Conservation (phyloP, 2,329 filamentous ascomycete genomes). For the Fusarium fujikuroi region DNA sequence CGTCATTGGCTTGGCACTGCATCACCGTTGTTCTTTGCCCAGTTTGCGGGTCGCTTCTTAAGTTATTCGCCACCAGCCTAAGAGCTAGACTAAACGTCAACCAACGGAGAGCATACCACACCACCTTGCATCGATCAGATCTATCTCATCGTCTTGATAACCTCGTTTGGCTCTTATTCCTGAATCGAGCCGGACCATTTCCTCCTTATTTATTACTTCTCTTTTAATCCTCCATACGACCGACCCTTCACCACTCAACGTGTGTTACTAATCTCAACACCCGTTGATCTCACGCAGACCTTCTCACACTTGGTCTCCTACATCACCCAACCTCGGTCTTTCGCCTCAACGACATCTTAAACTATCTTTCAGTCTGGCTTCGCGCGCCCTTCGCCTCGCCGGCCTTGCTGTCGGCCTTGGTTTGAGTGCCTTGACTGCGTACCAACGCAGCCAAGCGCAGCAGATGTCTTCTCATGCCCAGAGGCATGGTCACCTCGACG, state of each 20-base stretch:
- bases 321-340: neutral
- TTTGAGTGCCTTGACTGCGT: slow-evolving; percentile 66
- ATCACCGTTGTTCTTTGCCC: slow-evolving; percentile 27
- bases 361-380: slow-evolving; percentile 61
- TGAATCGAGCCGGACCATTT: neutral
- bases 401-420: slow-evolving; percentile 69
- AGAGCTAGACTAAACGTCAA: slow-evolving; percentile 9
- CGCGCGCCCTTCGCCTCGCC: slow-evolving; percentile 63
- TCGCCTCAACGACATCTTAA: slow-evolving; percentile 3
- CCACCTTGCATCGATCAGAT: slow-evolving; percentile 20
- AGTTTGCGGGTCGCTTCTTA: slow-evolving; percentile 16
- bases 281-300: neutral
- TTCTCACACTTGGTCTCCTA: neutral
- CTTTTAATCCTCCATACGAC: neutral
- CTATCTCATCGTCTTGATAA: slow-evolving; percentile 10
- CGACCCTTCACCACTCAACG: neutral
- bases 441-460: slow-evolving; percentile 59
- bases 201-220: neutral
- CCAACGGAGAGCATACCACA: slow-evolving; percentile 17
- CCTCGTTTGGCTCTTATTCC: slow-evolving; percentile 16
- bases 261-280: slow-evolving; percentile 1
- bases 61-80: slow-evolving; percentile 33
- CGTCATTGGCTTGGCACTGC: slow-evolving; percentile 22
- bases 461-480: slow-evolving; percentile 51
- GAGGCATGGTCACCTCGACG: slow-evolving; percentile 58